These are phyloP conservation scores for Rhynchospora breviuscula DNA, from an alignment of 176 grass and related monocot species.

Conservation along the genomic window DNA sequence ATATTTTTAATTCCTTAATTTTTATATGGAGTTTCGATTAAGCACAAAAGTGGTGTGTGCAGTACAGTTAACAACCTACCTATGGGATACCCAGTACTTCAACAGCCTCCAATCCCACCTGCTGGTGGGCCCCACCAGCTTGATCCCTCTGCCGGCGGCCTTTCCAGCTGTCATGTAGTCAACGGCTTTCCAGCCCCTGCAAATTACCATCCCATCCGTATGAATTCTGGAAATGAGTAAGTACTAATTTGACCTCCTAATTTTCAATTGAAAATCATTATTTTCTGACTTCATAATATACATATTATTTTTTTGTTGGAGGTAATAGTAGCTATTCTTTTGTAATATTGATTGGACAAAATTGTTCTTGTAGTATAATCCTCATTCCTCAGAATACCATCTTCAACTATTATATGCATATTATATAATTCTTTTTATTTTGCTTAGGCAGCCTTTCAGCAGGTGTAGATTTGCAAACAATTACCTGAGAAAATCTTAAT, in stretches of 20 bases:
- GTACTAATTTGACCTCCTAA: slow-evolving; percentile 25
- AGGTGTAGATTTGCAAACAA: not conserved
- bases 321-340: not conserved
- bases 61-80: slow-evolving; percentile 92
- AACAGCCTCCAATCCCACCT: slow-evolving; percentile 70
- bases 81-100: slow-evolving; percentile 93
- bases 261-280: not conserved
- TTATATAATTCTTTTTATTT: not conserved
- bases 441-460: not conserved
- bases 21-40: slow-evolving; percentile 7
- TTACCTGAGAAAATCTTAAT: not conserved
- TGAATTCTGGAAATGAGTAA: slow-evolving; percentile 95
- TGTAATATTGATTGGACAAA: not conserved
- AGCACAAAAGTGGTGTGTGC: slow-evolving; percentile 25
- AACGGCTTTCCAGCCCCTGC: slow-evolving; percentile 80
- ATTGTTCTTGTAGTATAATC: not conserved
- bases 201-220: slow-evolving; percentile 73
- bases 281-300: not conserved
- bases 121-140: slow-evolving; percentile 52
- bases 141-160: slow-evolving; percentile 56
- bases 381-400: not conserved
- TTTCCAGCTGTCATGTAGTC: slow-evolving; percentile 77
- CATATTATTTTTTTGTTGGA: too few relatives aligned
- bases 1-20: not conserved
- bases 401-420: not conserved